Conservation (phyloP, 164 flowering plant genomes). For the Piper betle region DNA sequence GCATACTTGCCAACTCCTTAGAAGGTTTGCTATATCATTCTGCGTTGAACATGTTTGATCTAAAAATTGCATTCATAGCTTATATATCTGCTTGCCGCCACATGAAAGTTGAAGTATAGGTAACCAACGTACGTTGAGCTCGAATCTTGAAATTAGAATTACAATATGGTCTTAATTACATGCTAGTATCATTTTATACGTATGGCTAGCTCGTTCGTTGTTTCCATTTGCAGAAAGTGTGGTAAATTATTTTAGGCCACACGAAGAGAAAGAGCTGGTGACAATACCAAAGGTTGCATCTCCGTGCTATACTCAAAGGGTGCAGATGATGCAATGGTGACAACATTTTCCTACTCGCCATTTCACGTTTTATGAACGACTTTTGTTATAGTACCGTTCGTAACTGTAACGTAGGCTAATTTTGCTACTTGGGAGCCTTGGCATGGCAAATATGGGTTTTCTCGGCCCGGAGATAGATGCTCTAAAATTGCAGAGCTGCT, state of each 20-base stretch:
- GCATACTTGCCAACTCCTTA: slow-evolving; percentile 33
- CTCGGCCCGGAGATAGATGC: slow-evolving; percentile 60
- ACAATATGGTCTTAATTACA: too few species aligned
- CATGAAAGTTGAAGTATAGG: too few species aligned
- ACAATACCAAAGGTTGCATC: slow-evolving; percentile 21
- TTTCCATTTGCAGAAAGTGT: slow-evolving; percentile 10
- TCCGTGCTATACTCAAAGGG: slow-evolving; percentile 52
- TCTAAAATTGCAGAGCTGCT: slow-evolving; percentile 44
- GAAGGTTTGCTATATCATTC: slow-evolving; percentile 35
- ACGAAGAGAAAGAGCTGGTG: slow-evolving; percentile 15
- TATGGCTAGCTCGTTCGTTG: background rate
- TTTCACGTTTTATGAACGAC: background rate
- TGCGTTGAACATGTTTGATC: background rate
- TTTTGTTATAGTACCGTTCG: background rate
- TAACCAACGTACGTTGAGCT: too few species aligned
- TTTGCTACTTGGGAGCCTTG: slow-evolving; percentile 92
- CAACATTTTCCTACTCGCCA: background rate
- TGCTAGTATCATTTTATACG: too few species aligned
- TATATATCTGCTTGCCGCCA: too few species aligned
- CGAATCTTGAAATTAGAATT: too few species aligned
- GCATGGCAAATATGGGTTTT: slow-evolving; percentile 72
- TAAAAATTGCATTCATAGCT: too few species aligned
- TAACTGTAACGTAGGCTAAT: slow-evolving; percentile 37
- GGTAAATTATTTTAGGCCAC: slow-evolving; percentile 31
- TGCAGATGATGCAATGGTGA: slow-evolving; percentile 62